Conservation (phyloP, 768 basidiomycete species). For the Hericium coralloides region DNA sequence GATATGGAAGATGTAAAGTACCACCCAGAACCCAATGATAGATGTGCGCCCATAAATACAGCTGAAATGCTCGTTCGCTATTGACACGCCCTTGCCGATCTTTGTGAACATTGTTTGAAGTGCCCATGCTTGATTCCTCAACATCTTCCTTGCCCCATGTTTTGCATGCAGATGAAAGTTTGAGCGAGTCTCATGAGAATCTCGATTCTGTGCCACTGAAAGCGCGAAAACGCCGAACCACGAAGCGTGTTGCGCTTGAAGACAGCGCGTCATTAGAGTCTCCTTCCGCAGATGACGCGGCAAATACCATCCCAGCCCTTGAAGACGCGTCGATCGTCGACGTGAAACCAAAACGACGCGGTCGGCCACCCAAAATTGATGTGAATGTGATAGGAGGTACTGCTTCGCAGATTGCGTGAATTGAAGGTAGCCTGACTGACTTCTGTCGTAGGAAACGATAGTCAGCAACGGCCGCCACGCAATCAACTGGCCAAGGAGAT, state of each 20-base stretch:
- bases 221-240: no score
- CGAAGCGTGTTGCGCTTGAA: no score
- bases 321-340: background rate
- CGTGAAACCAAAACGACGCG: background rate
- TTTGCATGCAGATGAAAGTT: no score
- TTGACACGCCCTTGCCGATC: background rate
- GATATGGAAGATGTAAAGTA: slow-evolving; percentile 3
- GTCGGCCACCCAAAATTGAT: background rate
- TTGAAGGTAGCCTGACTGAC: background rate
- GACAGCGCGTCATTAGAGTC: no score
- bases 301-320: background rate
- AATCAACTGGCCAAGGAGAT: slow-evolving; percentile 63
- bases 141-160: no score
- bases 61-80: background rate
- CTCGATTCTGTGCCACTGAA: no score
- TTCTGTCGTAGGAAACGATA: background rate
- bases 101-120: no score
- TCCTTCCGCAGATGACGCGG: no score
- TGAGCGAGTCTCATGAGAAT: no score
- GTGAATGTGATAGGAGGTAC: background rate
- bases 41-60: background rate
- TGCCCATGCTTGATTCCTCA: no score
- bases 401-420: no score
- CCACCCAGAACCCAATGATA: background rate
- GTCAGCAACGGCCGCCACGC: slow-evolving; percentile 6